These are phyloP conservation scores for Nicotiana attenuata DNA, from an alignment of 257 asterid species.

Conservation along the genomic window DNA sequence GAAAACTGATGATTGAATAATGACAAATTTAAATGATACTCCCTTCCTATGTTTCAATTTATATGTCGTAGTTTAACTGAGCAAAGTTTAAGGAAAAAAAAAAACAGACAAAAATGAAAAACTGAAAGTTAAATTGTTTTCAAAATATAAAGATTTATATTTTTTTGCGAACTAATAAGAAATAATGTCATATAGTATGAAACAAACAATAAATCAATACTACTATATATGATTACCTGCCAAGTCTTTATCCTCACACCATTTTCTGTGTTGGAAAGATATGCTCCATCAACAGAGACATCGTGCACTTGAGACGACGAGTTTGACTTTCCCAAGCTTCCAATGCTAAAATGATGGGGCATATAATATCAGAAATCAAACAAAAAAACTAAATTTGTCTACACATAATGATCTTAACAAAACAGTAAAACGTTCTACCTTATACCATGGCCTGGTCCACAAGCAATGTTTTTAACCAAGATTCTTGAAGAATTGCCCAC, in stretches of 20 bases:
- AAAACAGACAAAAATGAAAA: too few relatives aligned
- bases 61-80: too few relatives aligned
- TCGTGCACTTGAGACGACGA: slow-evolving; percentile 49
- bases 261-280: slow-evolving; percentile 43
- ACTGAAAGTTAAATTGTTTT: too few relatives aligned
- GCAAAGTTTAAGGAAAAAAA: too few relatives aligned
- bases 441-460: slow-evolving; percentile 83
- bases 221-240: slow-evolving; percentile 46
- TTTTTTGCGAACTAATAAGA: too few relatives aligned
- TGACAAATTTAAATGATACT: too few relatives aligned
- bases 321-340: slow-evolving; percentile 70
- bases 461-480: slow-evolving; percentile 36
- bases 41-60: too few relatives aligned
- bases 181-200: rapidly evolving
- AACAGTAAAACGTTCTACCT: slow-evolving; percentile 39
- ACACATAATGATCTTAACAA: background rate
- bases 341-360: slow-evolving; percentile 47
- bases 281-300: slow-evolving; percentile 48
- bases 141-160: too few relatives aligned
- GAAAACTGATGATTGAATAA: too few relatives aligned
- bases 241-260: slow-evolving; percentile 90
- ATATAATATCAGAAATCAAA: background rate
- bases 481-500: slow-evolving; percentile 68
- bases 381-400: background rate
- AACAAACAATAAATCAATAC: too few relatives aligned